A percentile compares a stretch with the other conserved stretches of the same genome.
Conservation (phyloP, 192 early-diverging fungal genomes). For the Martensiomyces pterosporus region DNA sequence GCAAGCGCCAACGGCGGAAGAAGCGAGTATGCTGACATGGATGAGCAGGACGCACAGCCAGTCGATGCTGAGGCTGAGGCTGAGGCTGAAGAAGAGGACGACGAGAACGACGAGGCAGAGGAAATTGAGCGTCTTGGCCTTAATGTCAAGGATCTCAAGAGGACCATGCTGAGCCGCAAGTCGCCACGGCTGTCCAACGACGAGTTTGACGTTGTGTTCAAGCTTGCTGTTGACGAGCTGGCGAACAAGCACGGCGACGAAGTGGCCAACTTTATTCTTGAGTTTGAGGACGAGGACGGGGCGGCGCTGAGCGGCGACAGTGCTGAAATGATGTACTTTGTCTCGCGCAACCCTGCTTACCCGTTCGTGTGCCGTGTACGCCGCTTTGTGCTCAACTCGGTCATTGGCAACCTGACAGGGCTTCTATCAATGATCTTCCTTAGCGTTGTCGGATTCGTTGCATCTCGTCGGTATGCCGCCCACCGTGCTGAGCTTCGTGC, state of each 20-base stretch:
- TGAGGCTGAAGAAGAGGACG: neutral
- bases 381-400: slow-evolving; percentile 9
- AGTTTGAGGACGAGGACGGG: slow-evolving; percentile 19
- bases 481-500: slow-evolving; percentile 31
- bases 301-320: neutral
- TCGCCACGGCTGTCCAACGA: slow-evolving; percentile 20
- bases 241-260: slow-evolving; percentile 3
- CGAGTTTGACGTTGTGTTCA: slow-evolving; percentile 37
- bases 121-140: slow-evolving; percentile 46
- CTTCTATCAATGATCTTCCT: slow-evolving; percentile 13
- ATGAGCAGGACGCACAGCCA: too few species aligned
- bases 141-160: slow-evolving; percentile 26
- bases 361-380: slow-evolving; percentile 29
- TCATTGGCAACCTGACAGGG: slow-evolving; percentile 27
- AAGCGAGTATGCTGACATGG: too few species aligned
- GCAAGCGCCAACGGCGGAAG: too few species aligned
- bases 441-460: slow-evolving; percentile 16
- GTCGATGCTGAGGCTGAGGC: too few species aligned
- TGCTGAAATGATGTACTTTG: slow-evolving; percentile 23
- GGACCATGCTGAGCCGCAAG: slow-evolving; percentile 8
- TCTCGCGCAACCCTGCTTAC: slow-evolving; percentile 19
- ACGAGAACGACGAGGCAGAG: slow-evolving; percentile 24
- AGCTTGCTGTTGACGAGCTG: slow-evolving; percentile 21
- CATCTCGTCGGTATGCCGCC: slow-evolving; percentile 26
- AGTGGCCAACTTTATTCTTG: slow-evolving; percentile 18